These are phyloP conservation scores for Dispira parvispora DNA, from an alignment of 192 early-diverging fungal species.

Conservation along the genomic window DNA sequence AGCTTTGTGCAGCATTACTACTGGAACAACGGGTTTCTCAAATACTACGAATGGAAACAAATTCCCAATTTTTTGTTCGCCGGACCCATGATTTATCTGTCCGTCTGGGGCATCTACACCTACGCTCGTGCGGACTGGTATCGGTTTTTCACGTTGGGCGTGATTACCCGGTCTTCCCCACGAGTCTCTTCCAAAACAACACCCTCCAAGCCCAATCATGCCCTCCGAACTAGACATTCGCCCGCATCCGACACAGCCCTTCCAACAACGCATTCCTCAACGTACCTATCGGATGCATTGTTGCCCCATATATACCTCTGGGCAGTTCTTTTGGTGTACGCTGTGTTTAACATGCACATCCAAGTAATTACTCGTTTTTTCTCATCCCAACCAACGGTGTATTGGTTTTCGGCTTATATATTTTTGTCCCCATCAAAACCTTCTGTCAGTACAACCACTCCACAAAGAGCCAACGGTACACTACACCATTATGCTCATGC, in stretches of 20 bases:
- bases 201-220: too few species aligned
- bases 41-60: constrained; percentile 65
- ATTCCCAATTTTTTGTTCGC: constrained; percentile 86
- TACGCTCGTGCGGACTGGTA: constrained; percentile 33
- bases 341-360: constrained; percentile 67
- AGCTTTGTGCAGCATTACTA: constrained; percentile 72
- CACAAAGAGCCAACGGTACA: neutral
- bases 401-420: constrained; percentile 60
- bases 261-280: constrained; percentile 6
- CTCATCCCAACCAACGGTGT: constrained; percentile 56
- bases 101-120: constrained; percentile 34
- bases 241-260: neutral
- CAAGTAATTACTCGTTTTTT: constrained; percentile 81
- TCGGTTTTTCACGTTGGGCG: constrained; percentile 42
- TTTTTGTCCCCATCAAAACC: constrained; percentile 13
- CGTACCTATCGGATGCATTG: constrained; percentile 14
- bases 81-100: constrained; percentile 52
- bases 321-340: constrained; percentile 37
- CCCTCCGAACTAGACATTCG: neutral
- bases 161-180: neutral
- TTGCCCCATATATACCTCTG: constrained; percentile 55
- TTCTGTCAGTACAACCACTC: neutral
- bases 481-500: too few species aligned
- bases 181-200: too few species aligned
- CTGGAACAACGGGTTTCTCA: constrained; percentile 78